Evolutionary conservation across 306 rosid genomes (phyloP), one percentile per base, ranked within the genome.

Genomic region (Spatholobus suberectus): DNA sequence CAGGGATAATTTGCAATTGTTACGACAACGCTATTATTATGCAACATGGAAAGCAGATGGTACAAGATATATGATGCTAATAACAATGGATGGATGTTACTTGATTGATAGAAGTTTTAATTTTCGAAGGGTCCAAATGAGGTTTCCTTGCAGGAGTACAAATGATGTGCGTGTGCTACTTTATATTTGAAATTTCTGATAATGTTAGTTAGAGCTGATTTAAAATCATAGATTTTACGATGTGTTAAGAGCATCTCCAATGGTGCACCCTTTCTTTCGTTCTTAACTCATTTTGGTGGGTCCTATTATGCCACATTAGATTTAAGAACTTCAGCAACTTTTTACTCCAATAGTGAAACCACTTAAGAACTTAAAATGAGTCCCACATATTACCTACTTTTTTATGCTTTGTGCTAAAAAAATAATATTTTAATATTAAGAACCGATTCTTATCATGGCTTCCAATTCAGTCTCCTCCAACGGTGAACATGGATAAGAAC

Each of bases 11-110:
- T 89, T 96, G 59, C 98, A 93, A 85, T 88, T 96, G 77, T 82
- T 96, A 83, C 91, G 97, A 76, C 98, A 96, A 61, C 99, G 99
- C 20, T 96, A 94, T 87, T 96, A 96, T 83, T 96, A 96, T 90
- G 99, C 99, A 62, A 96, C 99, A 21, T 96, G 99, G 99, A 96
- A 96, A 89, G 99, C 99, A 79, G 99, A 96, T 82, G 99, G 99
- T 73, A 96, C 99, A 57, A 82, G 99, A 85, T 96, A 96, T 82
- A 96, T 96, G 99, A 92, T 96, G 99, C 86, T 94, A 81, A 94
- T 94, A 81, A 96, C 94, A n/a, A 78, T 92, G 91, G 99, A 96
- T 86, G 99, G 99, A 32, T 96, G 99, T 82, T 96, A 91, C 94
- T 84, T 96, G 86, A 82, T 96, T 78, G 99, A 96, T 84, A 89